Percentiles rank a stretch among this genome's conserved stretches.
These are phyloP conservation scores for Clonostachys sp. DNA, from an alignment of 2,329 filamentous ascomycete genomes.

Conservation along the genomic window DNA sequence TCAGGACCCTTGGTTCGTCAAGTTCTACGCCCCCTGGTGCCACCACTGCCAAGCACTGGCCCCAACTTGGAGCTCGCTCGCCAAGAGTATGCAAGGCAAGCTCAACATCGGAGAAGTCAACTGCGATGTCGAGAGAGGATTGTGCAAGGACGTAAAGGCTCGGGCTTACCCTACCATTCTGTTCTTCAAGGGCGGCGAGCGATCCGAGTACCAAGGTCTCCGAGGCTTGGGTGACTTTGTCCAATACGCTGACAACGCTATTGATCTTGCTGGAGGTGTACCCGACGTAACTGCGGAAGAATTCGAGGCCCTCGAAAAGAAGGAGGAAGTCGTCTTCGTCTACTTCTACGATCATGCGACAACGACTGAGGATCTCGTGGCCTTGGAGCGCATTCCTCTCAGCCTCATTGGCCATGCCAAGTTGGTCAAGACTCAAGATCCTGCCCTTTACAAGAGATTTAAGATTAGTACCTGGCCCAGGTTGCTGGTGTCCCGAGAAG, in stretches of 20 bases:
- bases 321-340: constrained; percentile 91
- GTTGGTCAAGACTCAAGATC: constrained; percentile 85
- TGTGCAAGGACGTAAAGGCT: constrained; percentile 89
- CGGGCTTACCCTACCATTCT: constrained; percentile 82
- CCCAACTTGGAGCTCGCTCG: constrained; percentile 84
- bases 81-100: constrained; percentile 83
- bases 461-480: constrained; percentile 98
- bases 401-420: constrained; percentile 88
- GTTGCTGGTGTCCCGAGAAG: constrained; percentile 82
- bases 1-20: constrained; percentile 94
- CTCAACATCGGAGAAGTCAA: constrained; percentile 96
- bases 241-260: constrained; percentile 79
- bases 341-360: constrained; percentile 98
- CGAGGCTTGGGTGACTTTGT: constrained; percentile 89
- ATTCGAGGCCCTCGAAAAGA: constrained; percentile 82
- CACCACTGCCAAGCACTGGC: constrained; percentile 91
- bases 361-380: constrained; percentile 84
- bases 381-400: constrained; percentile 80
- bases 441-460: constrained; percentile 71
- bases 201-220: constrained; percentile 88
- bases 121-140: constrained; percentile 76
- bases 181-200: constrained; percentile 89
- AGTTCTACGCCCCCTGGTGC: constrained; percentile 98
- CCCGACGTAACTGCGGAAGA: constrained; percentile 72
- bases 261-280: constrained; percentile 72